Evolutionary conservation across 2,329 filamentous ascomycete genomes (phyloP).

Genomic region (Ophiocordyceps camponoti-saundersi): DNA sequence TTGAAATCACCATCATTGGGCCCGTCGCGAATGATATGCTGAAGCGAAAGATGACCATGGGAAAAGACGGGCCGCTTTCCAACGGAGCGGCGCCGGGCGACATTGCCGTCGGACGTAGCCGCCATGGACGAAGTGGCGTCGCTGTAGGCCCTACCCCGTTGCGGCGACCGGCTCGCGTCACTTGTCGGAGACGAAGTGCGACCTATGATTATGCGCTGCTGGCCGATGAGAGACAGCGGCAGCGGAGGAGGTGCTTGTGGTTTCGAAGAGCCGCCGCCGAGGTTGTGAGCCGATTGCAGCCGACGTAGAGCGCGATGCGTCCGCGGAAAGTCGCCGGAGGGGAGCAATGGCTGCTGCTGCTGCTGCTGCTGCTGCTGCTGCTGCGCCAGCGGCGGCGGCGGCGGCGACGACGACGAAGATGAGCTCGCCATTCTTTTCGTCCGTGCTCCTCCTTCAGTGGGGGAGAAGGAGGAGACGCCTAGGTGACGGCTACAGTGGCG

Average conservation of each 20-base stretch:
- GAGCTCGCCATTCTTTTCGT: too few relatives aligned
- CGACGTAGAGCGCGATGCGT: neutral
- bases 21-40: constrained; percentile 64
- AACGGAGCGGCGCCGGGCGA: constrained; percentile 20
- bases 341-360: neutral
- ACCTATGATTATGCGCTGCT: neutral
- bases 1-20: constrained; percentile 54
- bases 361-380: neutral
- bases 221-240: neutral
- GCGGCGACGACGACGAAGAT: too few relatives aligned
- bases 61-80: constrained; percentile 26
- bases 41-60: constrained; percentile 45
- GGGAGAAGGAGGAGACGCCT: too few relatives aligned
- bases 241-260: neutral
- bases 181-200: constrained; percentile 12
- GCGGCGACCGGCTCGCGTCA: constrained; percentile 21
- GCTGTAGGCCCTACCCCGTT: constrained; percentile 54
- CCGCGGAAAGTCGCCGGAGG: neutral
- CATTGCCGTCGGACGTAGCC: constrained; percentile 19
- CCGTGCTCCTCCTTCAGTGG: too few relatives aligned
- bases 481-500: too few relatives aligned
- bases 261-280: neutral
- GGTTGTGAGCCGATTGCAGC: neutral
- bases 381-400: neutral
- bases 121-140: constrained; percentile 36